Conservation (phyloP, 257 asterid genomes). For the Lithospermum erythrorhizon region DNA sequence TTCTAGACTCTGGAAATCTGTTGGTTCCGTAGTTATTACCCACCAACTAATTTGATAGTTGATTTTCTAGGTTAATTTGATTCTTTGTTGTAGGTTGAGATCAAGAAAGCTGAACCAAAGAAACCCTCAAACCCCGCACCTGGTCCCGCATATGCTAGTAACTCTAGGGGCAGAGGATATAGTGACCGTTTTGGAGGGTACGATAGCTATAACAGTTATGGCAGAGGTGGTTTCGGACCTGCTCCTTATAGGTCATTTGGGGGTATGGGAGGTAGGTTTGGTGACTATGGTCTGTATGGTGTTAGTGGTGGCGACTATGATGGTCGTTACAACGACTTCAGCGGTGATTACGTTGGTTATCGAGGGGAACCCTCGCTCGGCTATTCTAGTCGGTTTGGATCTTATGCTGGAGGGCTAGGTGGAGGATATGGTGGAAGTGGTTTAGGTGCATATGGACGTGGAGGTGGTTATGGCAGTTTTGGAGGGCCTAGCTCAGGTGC, state of each 20-base stretch:
- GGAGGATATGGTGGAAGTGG: constrained; percentile 11
- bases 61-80: constrained; percentile 3
- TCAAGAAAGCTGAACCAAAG: constrained; percentile 63
- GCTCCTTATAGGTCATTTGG: constrained; percentile 17
- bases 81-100: constrained; percentile 38
- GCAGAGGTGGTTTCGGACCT: constrained; percentile 17
- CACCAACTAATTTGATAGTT: neutral
- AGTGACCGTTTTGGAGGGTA: constrained; percentile 23
- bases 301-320: constrained; percentile 31
- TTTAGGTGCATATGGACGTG: constrained; percentile 8
- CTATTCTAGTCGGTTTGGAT: constrained; percentile 14
- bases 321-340: constrained; percentile 36
- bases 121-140: constrained; percentile 32
- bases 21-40: neutral
- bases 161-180: constrained; percentile 6
- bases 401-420: constrained; percentile 9
- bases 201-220: constrained; percentile 32
- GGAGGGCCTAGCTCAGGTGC: constrained; percentile 38
- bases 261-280: constrained; percentile 21
- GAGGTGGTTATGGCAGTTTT: constrained; percentile 15
- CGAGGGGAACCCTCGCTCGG: no score
- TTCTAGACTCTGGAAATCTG: neutral
- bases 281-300: constrained; percentile 32
- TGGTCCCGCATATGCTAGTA: constrained; percentile 23
- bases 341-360: constrained; percentile 15